A percentile compares a stretch with the other conserved stretches of the same genome.
Conservation (phyloP, 2,329 filamentous ascomycete genomes). For the Emergomyces africanus region DNA sequence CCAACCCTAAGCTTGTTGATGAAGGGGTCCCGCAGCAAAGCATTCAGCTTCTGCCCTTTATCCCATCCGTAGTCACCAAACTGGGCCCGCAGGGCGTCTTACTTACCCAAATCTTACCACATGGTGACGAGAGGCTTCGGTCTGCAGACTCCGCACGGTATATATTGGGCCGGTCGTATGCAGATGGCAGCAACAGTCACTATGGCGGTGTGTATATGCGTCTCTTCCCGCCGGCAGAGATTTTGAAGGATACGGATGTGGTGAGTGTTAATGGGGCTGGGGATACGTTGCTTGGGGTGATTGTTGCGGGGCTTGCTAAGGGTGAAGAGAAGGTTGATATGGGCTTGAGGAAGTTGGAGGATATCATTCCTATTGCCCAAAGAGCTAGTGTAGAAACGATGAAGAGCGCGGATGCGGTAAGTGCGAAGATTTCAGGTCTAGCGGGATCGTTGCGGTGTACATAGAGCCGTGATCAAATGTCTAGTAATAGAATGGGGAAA, state of each 20-base stretch:
- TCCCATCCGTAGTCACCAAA: constrained; percentile 75
- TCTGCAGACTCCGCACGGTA: constrained; percentile 52
- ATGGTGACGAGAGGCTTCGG: constrained; percentile 54
- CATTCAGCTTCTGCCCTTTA: constrained; percentile 75
- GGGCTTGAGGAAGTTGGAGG: constrained; percentile 36
- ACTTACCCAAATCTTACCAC: constrained; percentile 55
- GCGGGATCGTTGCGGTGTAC: constrained; percentile 2
- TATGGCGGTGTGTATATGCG: constrained; percentile 62
- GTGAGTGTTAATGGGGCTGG: constrained; percentile 90
- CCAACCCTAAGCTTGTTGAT: constrained; percentile 55
- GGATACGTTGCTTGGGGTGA: constrained; percentile 78
- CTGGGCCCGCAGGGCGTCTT: constrained; percentile 65
- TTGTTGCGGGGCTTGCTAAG: constrained; percentile 64
- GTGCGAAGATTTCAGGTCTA: constrained; percentile 19
- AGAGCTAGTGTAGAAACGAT: constrained; percentile 67
- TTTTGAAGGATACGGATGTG: constrained; percentile 49
- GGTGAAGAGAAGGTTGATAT: constrained; percentile 30
- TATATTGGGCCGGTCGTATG: constrained; percentile 53
- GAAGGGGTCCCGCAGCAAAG: constrained; percentile 70
- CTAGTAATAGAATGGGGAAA: neutral
- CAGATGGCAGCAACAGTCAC: constrained; percentile 26
- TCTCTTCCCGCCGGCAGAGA: constrained; percentile 54
- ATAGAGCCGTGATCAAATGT: neutral
- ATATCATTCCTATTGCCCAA: constrained; percentile 69
- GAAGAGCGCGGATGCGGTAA: constrained; percentile 60